Evolutionary conservation across 169 alveolate species (phyloP).

Genomic region (Sarcocystis neurona): DNA sequence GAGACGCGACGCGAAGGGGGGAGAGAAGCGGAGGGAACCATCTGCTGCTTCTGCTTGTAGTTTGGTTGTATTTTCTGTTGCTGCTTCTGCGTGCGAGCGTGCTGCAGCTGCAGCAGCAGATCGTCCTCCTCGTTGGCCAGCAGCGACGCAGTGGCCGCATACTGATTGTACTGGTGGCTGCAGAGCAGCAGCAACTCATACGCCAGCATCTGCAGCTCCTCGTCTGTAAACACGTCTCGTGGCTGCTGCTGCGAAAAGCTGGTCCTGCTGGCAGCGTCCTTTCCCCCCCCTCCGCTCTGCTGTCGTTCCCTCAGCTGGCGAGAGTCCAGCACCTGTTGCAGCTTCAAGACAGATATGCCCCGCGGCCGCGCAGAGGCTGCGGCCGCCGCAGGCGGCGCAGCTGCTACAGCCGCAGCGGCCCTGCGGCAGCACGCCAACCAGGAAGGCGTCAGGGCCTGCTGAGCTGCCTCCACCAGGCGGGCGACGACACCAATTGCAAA

Average conservation of each 20-base stretch:
- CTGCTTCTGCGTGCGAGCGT: conserved; percentile 17
- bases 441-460: too few relatives aligned
- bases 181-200: conserved; percentile 55
- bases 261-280: neutral
- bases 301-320: neutral
- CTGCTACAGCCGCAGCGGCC: neutral
- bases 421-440: neutral
- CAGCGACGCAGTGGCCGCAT: conserved; percentile 50
- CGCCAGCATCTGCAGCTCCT: conserved; percentile 59
- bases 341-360: neutral
- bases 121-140: conserved; percentile 39
- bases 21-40: neutral
- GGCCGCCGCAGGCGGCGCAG: neutral
- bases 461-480: too few relatives aligned
- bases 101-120: conserved; percentile 33
- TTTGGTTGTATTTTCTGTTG: neutral
- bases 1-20: neutral
- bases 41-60: neutral
- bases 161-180: conserved; percentile 51
- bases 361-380: neutral
- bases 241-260: neutral
- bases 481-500: too few relatives aligned
- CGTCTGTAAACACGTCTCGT: conserved; percentile 38
- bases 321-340: neutral
- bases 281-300: neutral